These are phyloP conservation scores for Carex scoparia DNA, from an alignment of 176 grass and related monocot species.

Conservation along the genomic window DNA sequence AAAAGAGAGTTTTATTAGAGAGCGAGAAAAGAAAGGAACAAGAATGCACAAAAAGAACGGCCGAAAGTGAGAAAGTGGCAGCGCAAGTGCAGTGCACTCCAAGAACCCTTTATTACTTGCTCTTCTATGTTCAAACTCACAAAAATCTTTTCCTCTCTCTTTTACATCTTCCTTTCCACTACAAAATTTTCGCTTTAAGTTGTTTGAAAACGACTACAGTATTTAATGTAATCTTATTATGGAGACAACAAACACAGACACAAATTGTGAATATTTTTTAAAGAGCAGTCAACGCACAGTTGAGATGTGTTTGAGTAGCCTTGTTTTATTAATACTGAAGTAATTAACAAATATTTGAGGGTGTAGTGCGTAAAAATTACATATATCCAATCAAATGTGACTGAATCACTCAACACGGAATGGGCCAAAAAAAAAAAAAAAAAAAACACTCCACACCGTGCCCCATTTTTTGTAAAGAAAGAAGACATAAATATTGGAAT, in stretches of 20 bases:
- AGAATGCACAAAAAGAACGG: slow-evolving; percentile 13
- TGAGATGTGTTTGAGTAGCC: not conserved
- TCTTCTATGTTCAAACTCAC: slow-evolving; percentile 11
- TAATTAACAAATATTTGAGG: not conserved
- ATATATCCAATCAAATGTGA: not conserved
- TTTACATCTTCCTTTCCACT: slow-evolving; percentile 11
- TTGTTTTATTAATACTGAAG: not conserved
- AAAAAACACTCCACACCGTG: not conserved
- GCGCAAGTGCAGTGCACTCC: slow-evolving; percentile 14
- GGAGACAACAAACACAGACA: not conserved
- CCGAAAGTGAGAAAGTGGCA: slow-evolving; percentile 23
- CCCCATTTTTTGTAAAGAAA: not conserved
- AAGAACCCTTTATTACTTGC: not conserved
- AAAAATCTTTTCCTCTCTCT: not conserved
- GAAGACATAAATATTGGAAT: not conserved
- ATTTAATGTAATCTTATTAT: not conserved
- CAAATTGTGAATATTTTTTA: not conserved
- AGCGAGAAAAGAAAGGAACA: not conserved
- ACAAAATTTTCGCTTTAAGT: not conserved
- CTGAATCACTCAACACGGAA: not conserved
- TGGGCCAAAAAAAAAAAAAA: too few relatives aligned
- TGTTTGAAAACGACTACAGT: not conserved
- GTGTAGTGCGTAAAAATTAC: not conserved
- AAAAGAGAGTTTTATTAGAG: not conserved
- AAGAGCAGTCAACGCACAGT: not conserved